Evolutionary conservation across 495 filamentous ascomycete genomes (phyloP), one percentile per base, ranked within the genome.

Genomic region (Neurospora sp.): DNA sequence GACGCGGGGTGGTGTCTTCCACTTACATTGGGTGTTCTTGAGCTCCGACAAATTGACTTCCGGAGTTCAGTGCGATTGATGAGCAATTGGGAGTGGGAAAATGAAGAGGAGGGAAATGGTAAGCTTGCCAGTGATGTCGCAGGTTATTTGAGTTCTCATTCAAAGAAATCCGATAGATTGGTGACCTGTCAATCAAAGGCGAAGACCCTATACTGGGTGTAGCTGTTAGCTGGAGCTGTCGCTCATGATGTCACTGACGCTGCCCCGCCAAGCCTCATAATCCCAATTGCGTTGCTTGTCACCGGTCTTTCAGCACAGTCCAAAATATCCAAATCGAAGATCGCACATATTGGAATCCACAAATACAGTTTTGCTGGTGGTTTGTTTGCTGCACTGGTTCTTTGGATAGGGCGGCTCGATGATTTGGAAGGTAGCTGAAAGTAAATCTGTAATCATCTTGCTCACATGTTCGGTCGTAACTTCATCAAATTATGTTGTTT

Each of bases 181-280:
- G 12, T 35, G 27, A 62, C 27, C 27, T 62, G 54, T 62, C 27
- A 18, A 66, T 18, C 4, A 35, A 35, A 66, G 54, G 14, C 48
- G 48, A 59, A 59, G 5, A 12, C 10, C 23, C 23, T 1, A 27
- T 59, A 27, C 3, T 18, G 54, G 54, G 31, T 35, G 54, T 31
- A 35, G 54, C 54, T 62, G 54, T 1, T 31, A 35, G 71, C 6
- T 72, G 35, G 40, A 69, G 35, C 39, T 27, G 39, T 39, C 39
- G 38, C n/a, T 42, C 69, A 69, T 75, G 74, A 75, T 75, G 74
- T 75, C 74, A 75, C 72, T 70, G 27, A 40, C 20, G n/a, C 14
- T 20, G 14, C 27, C 39, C 35, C 27, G 27, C 54, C 54, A 35
- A 66, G 54, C 54, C 48, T 44, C 14, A 35, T 7, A 35, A 31